Percentiles rank a stretch among this genome's conserved stretches.
Evolutionary conservation across 2,329 filamentous ascomycete species (phyloP).

Genomic region (Pseudopithomyces chartarum): DNA sequence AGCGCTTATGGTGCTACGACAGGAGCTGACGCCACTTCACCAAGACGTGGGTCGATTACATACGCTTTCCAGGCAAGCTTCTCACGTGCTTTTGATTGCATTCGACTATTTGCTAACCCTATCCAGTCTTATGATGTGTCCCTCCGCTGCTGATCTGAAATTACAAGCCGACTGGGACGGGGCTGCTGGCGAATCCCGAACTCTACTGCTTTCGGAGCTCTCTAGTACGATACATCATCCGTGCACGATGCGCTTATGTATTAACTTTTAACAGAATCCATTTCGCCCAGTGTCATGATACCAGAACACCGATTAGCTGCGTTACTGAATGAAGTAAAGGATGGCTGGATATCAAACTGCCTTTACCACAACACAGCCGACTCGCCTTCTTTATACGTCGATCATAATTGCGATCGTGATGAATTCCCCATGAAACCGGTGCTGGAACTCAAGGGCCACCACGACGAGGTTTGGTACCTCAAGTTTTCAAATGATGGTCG

Average conservation of each 20-base stretch:
- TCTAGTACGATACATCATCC: conserved; percentile 66
- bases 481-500: conserved; percentile 87
- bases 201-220: conserved; percentile 75
- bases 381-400: conserved; percentile 83
- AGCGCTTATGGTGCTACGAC: conserved; percentile 82
- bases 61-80: conserved; percentile 71
- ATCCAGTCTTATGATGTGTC: conserved; percentile 82
- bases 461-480: conserved; percentile 88
- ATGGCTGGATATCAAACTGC: conserved; percentile 80
- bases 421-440: conserved; percentile 78
- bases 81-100: background rate
- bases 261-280: conserved; percentile 65
- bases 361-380: conserved; percentile 83
- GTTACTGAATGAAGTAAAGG: conserved; percentile 82
- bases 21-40: conserved; percentile 84
- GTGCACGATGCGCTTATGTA: background rate
- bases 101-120: conserved; percentile 24
- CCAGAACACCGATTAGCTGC: conserved; percentile 86
- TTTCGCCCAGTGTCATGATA: conserved; percentile 96
- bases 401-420: conserved; percentile 80
- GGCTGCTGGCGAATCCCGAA: conserved; percentile 74
- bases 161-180: conserved; percentile 84
- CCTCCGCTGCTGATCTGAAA: conserved; percentile 75
- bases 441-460: conserved; percentile 72
- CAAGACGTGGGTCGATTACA: conserved; percentile 79